A percentile compares a stretch with the other conserved stretches of the same genome.
Conservation (phyloP, 2,329 filamentous ascomycete species). For the Myriosclerotinia curreyana region DNA sequence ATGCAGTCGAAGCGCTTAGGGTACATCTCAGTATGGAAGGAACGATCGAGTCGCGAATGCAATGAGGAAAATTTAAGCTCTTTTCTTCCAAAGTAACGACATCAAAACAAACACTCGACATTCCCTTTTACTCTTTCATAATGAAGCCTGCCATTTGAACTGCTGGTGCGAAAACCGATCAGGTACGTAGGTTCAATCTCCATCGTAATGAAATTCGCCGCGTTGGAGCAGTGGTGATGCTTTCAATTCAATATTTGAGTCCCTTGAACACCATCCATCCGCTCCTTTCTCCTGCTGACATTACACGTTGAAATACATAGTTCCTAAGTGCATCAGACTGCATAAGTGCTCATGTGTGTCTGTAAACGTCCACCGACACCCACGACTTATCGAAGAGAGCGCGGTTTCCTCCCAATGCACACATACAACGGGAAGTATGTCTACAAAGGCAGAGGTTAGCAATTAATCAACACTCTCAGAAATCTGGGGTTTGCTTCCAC, state of each 20-base stretch:
- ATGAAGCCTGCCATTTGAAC: slow-evolving; percentile 9
- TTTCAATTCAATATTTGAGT: neutral
- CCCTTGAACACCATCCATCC: neutral
- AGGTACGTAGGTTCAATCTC: slow-evolving; percentile 2
- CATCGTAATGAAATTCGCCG: neutral
- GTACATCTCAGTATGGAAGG: slow-evolving; percentile 3
- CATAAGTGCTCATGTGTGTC: neutral
- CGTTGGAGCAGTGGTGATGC: neutral
- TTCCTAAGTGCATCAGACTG: neutral
- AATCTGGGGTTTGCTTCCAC: slow-evolving; percentile 40
- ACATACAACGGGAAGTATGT: slow-evolving; percentile 64
- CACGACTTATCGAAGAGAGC: slow-evolving; percentile 26
- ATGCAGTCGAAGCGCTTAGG: neutral
- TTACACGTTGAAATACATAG: neutral
- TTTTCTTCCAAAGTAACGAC: neutral
- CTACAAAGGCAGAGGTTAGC: slow-evolving; percentile 34
- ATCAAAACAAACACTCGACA: neutral
- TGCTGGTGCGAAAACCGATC: neutral
- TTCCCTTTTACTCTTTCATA: neutral
- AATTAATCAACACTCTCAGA: neutral
- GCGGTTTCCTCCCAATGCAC: slow-evolving; percentile 59
- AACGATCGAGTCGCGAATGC: neutral
- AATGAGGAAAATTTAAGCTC: neutral
- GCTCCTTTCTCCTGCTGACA: slow-evolving; percentile 3
- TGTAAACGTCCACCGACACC: neutral